Conservation (phyloP, 2,329 filamentous ascomycete genomes). For the Neoscytalidium dimidiatum region DNA sequence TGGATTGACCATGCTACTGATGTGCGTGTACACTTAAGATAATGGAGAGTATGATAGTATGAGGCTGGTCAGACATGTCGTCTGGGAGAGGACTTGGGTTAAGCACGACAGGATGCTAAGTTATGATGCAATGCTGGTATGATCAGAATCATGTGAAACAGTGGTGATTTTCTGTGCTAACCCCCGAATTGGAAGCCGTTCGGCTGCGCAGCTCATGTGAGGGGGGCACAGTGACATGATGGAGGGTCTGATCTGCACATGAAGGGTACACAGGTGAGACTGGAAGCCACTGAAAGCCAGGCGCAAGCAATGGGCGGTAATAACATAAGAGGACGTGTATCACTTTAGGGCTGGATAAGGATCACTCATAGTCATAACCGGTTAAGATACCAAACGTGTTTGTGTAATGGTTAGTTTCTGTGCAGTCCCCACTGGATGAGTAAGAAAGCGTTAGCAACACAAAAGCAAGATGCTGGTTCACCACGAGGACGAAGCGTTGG, state of each 20-base stretch:
- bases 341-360: not conserved
- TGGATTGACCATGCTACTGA: not conserved
- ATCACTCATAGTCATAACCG: not conserved
- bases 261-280: not conserved
- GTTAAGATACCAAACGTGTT: not conserved
- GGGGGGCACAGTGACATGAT: no score
- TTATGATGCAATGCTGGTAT: no score
- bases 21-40: constrained; percentile 10
- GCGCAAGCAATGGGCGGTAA: not conserved
- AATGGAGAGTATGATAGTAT: not conserved
- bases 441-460: no score
- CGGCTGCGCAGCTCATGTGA: no score
- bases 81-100: not conserved
- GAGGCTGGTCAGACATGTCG: no score
- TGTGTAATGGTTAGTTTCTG: not conserved
- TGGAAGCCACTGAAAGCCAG: not conserved
- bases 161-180: no score
- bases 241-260: no score
- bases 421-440: no score
- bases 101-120: no score
- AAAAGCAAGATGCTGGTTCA: no score
- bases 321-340: not conserved
- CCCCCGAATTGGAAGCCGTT: no score
- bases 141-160: no score
- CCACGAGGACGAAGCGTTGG: not conserved